These are phyloP conservation scores for Neurospora sp. DNA, from an alignment of 495 filamentous ascomycete species.

Conservation along the genomic window DNA sequence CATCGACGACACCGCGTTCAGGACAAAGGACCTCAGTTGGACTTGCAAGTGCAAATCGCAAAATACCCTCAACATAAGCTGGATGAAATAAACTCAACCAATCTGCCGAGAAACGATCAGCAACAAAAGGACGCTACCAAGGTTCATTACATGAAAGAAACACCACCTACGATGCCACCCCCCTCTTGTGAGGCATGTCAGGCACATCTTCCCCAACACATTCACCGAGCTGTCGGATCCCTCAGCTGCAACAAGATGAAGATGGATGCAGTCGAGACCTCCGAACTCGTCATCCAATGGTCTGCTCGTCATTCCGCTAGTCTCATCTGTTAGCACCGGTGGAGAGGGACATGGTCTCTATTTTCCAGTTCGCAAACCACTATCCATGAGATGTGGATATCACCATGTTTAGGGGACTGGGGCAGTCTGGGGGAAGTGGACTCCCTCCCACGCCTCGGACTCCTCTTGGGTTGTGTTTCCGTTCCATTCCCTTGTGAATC, in stretches of 20 bases:
- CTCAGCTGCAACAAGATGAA: not conserved
- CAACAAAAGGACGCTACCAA: not conserved
- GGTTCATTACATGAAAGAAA: not conserved
- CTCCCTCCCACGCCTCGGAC: not conserved
- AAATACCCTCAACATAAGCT: not conserved
- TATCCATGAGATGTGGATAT: not conserved
- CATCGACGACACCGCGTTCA: not conserved
- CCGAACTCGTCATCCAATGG: not conserved
- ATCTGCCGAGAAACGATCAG: not conserved
- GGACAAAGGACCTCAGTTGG: not conserved
- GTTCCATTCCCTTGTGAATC: not conserved
- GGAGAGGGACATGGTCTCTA: not conserved
- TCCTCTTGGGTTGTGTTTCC: not conserved
- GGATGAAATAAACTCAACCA: not conserved
- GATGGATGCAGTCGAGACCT: not conserved
- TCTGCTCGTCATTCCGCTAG: not conserved
- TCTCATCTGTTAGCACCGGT: not conserved
- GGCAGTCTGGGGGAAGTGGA: not conserved
- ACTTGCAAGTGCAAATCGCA: not conserved
- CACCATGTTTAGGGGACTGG: not conserved
- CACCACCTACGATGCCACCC: not conserved
- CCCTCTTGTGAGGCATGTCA: not conserved
- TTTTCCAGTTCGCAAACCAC: not conserved
- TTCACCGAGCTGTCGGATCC: not conserved
- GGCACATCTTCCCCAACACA: not conserved